Base-by-base conservation (phyloP, 345 rosid genomes). In the Pseudoturritis turrita region DNA sequence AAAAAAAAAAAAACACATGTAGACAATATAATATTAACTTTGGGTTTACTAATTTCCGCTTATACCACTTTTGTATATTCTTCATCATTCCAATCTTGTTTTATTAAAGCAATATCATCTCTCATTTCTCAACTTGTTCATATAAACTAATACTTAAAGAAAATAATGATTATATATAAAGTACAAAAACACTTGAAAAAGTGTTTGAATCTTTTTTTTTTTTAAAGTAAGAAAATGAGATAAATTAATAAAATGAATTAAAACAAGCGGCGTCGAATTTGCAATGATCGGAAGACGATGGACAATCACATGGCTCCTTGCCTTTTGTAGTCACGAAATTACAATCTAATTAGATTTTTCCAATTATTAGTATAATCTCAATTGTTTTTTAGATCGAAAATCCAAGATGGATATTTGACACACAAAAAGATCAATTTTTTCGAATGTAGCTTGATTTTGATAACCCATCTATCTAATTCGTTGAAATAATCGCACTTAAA, bases 181-280 rank as follows among this genome's bases (percentile, higher is more conserved):
- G 73, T 67, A 31, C 62, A 60, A 43, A 37, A 67, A 31, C 19
- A 51, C 49, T 66, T 67, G 21, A 58, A 52, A 74, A 19, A 23
- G 54, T 57, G 21, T 39, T 39, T 14, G 10, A 14, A 14, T 19
- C 6, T 13, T 36, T 23, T 47, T 36, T 39, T 3, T 67, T 7
- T n/a, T n/a, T n/a, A n/a, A 52, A 47, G 45, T 31, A 46, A 36
- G 39, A 56, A 53, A 35, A 39, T 57, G 18, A 4, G n/a, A 37
- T 35, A 36, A 39, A 41, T 4, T 14, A 10, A 55, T 25, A 44
- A 43, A 33, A 41, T 17, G 10, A 67, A 51, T 15, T n/a, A 50
- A 31, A 59, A 41, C 41, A 60, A 60, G 41, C 78, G 69, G 78
- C 78, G 70, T 59, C 69, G 64, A 75, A 69, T 40, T 67, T 61